These are phyloP conservation scores for Odonthalia washingtoniensis DNA, from an alignment of 31 red algal species.

Conservation along the genomic window DNA sequence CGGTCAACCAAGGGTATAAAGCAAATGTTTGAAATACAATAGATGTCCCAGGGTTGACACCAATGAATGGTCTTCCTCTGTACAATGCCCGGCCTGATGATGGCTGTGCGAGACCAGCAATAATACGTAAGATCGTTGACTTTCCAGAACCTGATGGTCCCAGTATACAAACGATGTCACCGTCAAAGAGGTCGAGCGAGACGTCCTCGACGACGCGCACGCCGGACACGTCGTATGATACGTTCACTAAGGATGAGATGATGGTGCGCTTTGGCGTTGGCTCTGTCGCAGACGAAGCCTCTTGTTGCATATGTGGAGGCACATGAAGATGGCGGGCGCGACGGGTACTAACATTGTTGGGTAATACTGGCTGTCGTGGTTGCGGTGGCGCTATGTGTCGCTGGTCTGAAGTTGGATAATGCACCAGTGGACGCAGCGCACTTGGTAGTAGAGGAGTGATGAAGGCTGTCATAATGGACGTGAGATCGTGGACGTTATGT, in stretches of 20 bases:
- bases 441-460: too few species aligned
- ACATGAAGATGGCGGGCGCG: background rate
- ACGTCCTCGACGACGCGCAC: slow-evolving; percentile 78
- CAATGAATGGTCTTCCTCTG: slow-evolving; percentile 71
- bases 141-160: slow-evolving; percentile 96
- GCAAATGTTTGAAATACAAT: slow-evolving; percentile 99
- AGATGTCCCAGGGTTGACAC: slow-evolving; percentile 87
- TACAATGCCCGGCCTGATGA: slow-evolving; percentile 80
- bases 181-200: slow-evolving; percentile 73
- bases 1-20: slow-evolving; percentile 98
- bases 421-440: too few species aligned
- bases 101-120: slow-evolving; percentile 84
- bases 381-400: too few species aligned
- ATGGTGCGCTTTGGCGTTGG: slow-evolving; percentile 43
- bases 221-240: slow-evolving; percentile 76
- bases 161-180: slow-evolving; percentile 94
- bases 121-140: slow-evolving; percentile 94
- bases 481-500: too few species aligned
- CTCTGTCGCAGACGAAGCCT: background rate
- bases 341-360: slow-evolving; percentile 1
- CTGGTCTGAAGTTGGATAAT: too few species aligned
- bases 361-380: too few species aligned
- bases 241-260: slow-evolving; percentile 81
- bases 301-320: background rate
- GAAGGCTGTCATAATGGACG: too few species aligned